These are phyloP conservation scores for Kwoniella sp. DNA, from an alignment of 768 basidiomycete genomes.

Conservation along the genomic window DNA sequence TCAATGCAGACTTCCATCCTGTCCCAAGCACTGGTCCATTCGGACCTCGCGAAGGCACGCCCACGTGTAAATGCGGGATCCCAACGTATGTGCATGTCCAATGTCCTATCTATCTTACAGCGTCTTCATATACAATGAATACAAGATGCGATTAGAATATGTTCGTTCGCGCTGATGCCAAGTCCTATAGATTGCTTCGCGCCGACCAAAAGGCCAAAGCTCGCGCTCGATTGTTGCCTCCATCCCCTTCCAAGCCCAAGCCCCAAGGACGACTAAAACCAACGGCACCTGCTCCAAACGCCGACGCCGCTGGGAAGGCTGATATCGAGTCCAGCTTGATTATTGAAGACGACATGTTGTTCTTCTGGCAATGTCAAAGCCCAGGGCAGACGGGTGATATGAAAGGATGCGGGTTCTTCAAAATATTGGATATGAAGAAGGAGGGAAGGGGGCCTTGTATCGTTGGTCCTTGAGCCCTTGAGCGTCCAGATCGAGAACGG, in stretches of 20 bases:
- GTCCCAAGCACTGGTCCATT: constrained; percentile 20
- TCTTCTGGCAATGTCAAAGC: constrained; percentile 56
- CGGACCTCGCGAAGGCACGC: constrained; percentile 48
- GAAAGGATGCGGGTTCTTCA: constrained; percentile 56
- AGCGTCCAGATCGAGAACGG: too few species aligned
- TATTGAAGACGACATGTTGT: constrained; percentile 43
- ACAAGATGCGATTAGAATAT: too few species aligned
- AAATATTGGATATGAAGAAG: constrained; percentile 46
- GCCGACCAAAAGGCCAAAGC: constrained; percentile 56
- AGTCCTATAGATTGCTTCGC: constrained; percentile 42
- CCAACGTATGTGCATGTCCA: constrained; percentile 46
- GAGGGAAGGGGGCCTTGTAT: constrained; percentile 54
- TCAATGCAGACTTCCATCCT: constrained; percentile 50
- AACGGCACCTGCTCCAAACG: not conserved
- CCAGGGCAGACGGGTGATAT: constrained; percentile 46
- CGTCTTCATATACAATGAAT: not conserved
- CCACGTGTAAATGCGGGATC: constrained; percentile 52
- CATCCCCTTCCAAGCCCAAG: not conserved
- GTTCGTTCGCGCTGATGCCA: too few species aligned
- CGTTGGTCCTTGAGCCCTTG: constrained; percentile 13
- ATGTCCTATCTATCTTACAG: not conserved
- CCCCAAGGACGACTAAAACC: not conserved
- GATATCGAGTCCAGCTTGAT: not conserved
- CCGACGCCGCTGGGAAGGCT: not conserved
- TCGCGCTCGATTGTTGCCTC: constrained; percentile 21